A percentile compares a stretch with the other conserved stretches of the same genome.
phyloP scores from a whole-genome alignment of 2,329 filamentous ascomycete species.

The Cytospora leucostoma region DNA sequence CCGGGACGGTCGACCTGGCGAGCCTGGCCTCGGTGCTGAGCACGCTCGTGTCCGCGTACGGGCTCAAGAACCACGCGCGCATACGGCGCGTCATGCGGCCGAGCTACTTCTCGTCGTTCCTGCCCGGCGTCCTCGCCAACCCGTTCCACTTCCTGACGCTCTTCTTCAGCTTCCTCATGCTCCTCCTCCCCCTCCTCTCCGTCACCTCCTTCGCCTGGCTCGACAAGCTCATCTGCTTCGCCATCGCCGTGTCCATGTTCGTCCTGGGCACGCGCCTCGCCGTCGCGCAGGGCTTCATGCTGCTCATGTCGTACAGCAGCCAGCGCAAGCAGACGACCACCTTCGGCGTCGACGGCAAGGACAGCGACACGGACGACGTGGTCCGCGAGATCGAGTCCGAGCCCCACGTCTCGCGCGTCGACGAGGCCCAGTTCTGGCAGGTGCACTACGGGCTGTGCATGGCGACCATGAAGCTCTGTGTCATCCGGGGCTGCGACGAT shows the following conservation, averaged over 20 bases:
- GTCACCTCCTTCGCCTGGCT: constrained; percentile 81
- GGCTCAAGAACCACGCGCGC: constrained; percentile 84
- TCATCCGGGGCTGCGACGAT: constrained; percentile 66
- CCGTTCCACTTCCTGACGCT: constrained; percentile 94
- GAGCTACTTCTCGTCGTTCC: constrained; percentile 65
- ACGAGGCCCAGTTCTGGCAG: constrained; percentile 97
- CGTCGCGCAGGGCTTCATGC: constrained; percentile 85
- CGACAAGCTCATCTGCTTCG: constrained; percentile 77
- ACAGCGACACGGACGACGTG: constrained; percentile 62
- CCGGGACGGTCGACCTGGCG: constrained; percentile 79
- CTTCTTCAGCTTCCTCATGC: constrained; percentile 72
- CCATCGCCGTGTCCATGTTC: constrained; percentile 88
- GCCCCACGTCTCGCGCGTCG: constrained; percentile 71
- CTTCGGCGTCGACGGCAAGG: constrained; percentile 25
- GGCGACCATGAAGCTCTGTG: constrained; percentile 84
- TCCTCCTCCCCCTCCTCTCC: constrained; percentile 79
- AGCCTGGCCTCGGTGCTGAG: constrained; percentile 79
- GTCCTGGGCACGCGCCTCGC: constrained; percentile 80
- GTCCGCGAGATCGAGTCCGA: constrained; percentile 83
- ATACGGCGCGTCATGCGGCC: constrained; percentile 92
- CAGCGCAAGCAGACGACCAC: constrained; percentile 29
- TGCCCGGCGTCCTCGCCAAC: constrained; percentile 88
- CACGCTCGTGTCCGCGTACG: constrained; percentile 83
- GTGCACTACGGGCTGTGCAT: constrained; percentile 96
- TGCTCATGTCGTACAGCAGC: constrained; percentile 83